Conservation (phyloP, 2,329 filamentous ascomycete species). For the Zymoseptoria passerinii region DNA sequence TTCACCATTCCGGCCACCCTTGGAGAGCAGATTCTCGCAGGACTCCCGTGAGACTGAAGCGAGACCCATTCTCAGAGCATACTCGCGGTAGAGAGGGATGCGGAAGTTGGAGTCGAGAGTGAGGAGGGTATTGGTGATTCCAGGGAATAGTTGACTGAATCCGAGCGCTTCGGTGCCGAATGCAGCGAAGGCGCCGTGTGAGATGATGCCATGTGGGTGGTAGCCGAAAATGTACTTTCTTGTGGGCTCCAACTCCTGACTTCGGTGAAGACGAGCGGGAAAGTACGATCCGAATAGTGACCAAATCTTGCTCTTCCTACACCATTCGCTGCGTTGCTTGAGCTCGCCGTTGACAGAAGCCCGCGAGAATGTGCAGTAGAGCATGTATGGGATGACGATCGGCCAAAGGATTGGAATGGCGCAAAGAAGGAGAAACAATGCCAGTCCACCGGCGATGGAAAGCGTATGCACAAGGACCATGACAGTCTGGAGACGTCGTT, state of each 20-base stretch:
- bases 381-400: conserved; percentile 63
- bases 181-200: conserved; percentile 85
- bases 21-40: conserved; percentile 78
- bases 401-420: conserved; percentile 92
- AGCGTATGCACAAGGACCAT: conserved; percentile 45
- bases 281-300: conserved; percentile 88
- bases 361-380: conserved; percentile 74
- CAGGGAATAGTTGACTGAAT: conserved; percentile 80
- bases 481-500: conserved; percentile 43
- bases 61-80: conserved; percentile 80
- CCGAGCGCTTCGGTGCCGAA: conserved; percentile 86
- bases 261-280: conserved; percentile 79
- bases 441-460: conserved; percentile 46
- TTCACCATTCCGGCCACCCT: conserved; percentile 65
- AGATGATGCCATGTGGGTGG: conserved; percentile 95
- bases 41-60: conserved; percentile 84
- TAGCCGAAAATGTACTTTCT: conserved; percentile 96
- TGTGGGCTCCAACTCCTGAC: conserved; percentile 65
- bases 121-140: conserved; percentile 85
- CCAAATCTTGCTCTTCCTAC: conserved; percentile 71
- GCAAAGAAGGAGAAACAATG: conserved; percentile 82
- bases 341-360: conserved; percentile 69
- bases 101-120: conserved; percentile 96
- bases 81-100: conserved; percentile 88
- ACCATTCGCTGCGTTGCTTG: conserved; percentile 62